Percentiles rank a stretch among this genome's conserved stretches.
phyloP scores from a whole-genome alignment of 768 basidiomycete genomes.

The Boletus fagicola region DNA sequence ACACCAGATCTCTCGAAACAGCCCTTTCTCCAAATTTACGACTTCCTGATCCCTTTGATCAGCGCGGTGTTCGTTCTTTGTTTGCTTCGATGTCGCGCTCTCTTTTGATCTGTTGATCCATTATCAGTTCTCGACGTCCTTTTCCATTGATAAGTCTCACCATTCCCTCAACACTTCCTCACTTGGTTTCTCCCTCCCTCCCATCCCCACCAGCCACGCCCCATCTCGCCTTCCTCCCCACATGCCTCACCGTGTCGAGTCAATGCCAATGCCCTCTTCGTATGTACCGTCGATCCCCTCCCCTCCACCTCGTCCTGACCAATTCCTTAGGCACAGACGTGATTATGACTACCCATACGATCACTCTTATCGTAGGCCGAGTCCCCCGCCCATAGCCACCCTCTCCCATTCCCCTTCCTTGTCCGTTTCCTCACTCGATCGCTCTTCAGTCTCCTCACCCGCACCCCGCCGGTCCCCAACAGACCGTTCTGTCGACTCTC shows the following conservation, averaged over 20 bases:
- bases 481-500: constrained; percentile 32
- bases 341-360: constrained; percentile 45
- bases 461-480: constrained; percentile 45
- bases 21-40: constrained; percentile 34
- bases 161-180: constrained; percentile 24
- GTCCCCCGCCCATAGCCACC: constrained; percentile 49
- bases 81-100: constrained; percentile 34
- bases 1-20: constrained; percentile 35
- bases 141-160: constrained; percentile 38
- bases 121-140: constrained; percentile 39
- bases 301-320: constrained; percentile 33
- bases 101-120: constrained; percentile 40
- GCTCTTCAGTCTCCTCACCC: constrained; percentile 59
- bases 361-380: constrained; percentile 39
- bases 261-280: constrained; percentile 35
- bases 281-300: constrained; percentile 26
- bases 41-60: constrained; percentile 34
- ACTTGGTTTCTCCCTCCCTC: constrained; percentile 16
- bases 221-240: constrained; percentile 18
- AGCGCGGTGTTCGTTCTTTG: constrained; percentile 37
- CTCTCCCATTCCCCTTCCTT: constrained; percentile 60
- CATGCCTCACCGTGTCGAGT: constrained; percentile 56
- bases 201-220: constrained; percentile 16
- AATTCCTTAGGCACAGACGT: constrained; percentile 31
- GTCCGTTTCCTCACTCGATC: constrained; percentile 58